Evolutionary conservation across 1,284 basidiomycete species (phyloP).

Genomic region (Garcileccinum viscosum): DNA sequence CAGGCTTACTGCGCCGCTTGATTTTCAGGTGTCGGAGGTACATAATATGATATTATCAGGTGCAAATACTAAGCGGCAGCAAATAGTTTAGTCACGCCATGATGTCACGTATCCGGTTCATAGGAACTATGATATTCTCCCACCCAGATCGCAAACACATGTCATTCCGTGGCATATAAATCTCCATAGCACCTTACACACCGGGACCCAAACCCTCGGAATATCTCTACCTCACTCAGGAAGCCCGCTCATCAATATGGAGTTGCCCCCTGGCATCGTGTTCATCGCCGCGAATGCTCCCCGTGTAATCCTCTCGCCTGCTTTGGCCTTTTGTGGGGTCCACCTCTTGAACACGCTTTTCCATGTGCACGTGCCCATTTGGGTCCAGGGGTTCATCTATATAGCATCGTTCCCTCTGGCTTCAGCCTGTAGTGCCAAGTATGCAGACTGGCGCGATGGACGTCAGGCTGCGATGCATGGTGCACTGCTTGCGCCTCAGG

Average conservation of each 20-base stretch:
- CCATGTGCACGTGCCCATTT: constrained; percentile 16
- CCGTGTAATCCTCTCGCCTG: constrained; percentile 26
- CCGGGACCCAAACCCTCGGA: background rate
- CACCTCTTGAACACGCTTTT: constrained; percentile 11
- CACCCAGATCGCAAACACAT: constrained; percentile 14
- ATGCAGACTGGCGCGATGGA: constrained; percentile 31
- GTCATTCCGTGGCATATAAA: constrained; percentile 18
- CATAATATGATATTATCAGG: background rate
- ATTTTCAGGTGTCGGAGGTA: background rate
- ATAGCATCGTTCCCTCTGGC: constrained; percentile 36
- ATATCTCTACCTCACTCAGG: background rate
- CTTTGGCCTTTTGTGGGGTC: constrained; percentile 20
- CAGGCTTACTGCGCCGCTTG: background rate
- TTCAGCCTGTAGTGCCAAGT: constrained; percentile 26
- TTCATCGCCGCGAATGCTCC: constrained; percentile 27
- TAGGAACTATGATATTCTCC: background rate
- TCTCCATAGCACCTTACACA: background rate
- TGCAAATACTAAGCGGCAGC: background rate
- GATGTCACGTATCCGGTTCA: background rate
- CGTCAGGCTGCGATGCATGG: constrained; percentile 39
- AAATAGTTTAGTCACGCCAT: too few species aligned
- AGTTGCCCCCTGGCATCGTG: constrained; percentile 37
- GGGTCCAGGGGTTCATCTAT: constrained; percentile 25
- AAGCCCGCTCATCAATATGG: constrained; percentile 16
- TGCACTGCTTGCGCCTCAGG: constrained; percentile 40